Conservation (phyloP, 306 rosid genomes). For the Cercis canadensis region DNA sequence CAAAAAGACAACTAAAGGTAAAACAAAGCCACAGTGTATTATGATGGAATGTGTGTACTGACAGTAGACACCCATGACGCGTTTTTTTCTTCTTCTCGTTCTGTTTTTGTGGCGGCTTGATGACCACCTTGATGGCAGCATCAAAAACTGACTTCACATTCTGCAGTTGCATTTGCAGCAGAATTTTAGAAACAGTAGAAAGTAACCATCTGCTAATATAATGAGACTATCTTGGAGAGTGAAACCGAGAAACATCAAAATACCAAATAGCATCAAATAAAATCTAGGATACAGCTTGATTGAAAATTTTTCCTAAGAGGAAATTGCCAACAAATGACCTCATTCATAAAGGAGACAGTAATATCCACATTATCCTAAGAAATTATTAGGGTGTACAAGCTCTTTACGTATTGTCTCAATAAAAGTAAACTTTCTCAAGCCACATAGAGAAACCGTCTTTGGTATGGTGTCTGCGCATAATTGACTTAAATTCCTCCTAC, state of each 20-base stretch:
- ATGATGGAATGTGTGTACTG: conserved; percentile 42
- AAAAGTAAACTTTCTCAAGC: too few species aligned
- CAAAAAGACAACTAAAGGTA: background rate
- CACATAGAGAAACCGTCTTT: background rate
- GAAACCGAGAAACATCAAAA: conserved; percentile 24
- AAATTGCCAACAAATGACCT: too few species aligned
- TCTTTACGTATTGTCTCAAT: too few species aligned
- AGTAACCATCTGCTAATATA: background rate
- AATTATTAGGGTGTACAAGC: conserved; percentile 13
- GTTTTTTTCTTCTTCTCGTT: conserved; percentile 80
- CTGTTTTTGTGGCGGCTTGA: conserved; percentile 89
- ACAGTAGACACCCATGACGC: conserved; percentile 79
- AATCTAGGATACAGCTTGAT: background rate
- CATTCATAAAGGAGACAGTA: too few species aligned
- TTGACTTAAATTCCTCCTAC: conserved; percentile 3
- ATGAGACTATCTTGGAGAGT: background rate
- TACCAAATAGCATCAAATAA: background rate
- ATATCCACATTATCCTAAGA: background rate
- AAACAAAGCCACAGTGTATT: conserved; percentile 14
- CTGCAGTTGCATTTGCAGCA: conserved; percentile 52
- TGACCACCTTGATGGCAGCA: conserved; percentile 88
- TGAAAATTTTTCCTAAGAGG: too few species aligned
- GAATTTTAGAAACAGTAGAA: background rate
- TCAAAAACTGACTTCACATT: conserved; percentile 92
- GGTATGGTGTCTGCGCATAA: background rate